phyloP scores from a whole-genome alignment of 2,329 filamentous ascomycete genomes.

The Furcasterigmium sp. region DNA sequence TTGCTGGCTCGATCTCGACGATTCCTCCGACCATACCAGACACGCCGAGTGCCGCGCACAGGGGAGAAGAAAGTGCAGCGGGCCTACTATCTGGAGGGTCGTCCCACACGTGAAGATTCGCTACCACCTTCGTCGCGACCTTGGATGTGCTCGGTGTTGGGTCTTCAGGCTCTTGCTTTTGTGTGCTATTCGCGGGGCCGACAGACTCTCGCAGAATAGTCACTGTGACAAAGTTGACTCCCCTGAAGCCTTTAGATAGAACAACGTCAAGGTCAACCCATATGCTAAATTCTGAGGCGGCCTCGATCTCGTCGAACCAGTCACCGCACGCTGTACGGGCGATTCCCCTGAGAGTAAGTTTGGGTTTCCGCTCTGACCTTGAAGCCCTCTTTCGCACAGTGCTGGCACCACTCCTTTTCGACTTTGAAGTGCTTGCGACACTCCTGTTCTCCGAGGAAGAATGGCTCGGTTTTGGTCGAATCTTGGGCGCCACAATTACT shows the following conservation, averaged over 20 bases:
- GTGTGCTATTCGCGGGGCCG: neutral
- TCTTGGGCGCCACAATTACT: conserved; percentile 95
- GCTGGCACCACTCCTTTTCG: conserved; percentile 73
- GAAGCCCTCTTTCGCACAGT: conserved; percentile 52
- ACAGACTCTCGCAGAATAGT: conserved; percentile 7
- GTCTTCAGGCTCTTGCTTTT: conserved; percentile 61
- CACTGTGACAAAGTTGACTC: conserved; percentile 71
- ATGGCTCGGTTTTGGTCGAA: conserved; percentile 63
- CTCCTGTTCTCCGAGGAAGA: conserved; percentile 71
- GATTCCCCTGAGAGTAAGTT: conserved; percentile 75
- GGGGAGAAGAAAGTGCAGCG: conserved; percentile 68
- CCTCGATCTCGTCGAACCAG: conserved; percentile 72
- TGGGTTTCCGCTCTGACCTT: conserved; percentile 61
- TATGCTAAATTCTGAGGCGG: conserved; percentile 58
- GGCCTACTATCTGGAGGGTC: conserved; percentile 81
- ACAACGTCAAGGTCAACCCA: conserved; percentile 83
- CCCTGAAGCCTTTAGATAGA: conserved; percentile 65
- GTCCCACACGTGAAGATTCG: conserved; percentile 72
- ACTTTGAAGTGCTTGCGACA: conserved; percentile 72
- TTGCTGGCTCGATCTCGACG: conserved; percentile 79
- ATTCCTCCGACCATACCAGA: conserved; percentile 77
- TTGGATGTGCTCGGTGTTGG: conserved; percentile 43
- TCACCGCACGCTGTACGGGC: conserved; percentile 65
- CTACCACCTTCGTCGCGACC: conserved; percentile 66
- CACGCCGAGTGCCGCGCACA: conserved; percentile 70